Evolutionary conservation across 1,139 yeast genomes (phyloP), one percentile per base, ranked within the genome.

Genomic region (Suhomyces maxii): DNA sequence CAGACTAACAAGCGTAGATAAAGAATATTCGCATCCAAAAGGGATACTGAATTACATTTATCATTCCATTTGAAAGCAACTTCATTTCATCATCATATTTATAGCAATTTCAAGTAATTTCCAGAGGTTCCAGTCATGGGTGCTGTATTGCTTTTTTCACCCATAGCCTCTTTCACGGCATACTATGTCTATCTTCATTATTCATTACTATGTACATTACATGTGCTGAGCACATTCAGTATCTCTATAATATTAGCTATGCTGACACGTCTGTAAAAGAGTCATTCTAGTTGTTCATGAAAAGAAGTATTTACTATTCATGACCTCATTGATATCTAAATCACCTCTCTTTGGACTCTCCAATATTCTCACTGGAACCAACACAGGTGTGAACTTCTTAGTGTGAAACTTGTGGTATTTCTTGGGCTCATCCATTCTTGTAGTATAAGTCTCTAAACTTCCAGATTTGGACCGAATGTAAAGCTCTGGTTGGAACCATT

Each of bases 231-330:
- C 31, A 28, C 31, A 9, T 11, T 28, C 23, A 18, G 3, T 18
- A 18, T 18, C 23, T 28, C 31, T 28, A 28, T 28, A 28, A 28
- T 9, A 9, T 28, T 7, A 9, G n/a, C 11, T 28, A 28, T 9
- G 31, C 31, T 9, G 31, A 18, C 23, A 2, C 23, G 5, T 7
- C 31, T 28, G 6, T 9, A 28, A 28, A 34, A 8, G 18, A 12
- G 31, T 8, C 3, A 10, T 8, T 31, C 18, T 14, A 12, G 23
- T n/a, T 9, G 23, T 26, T 56, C 57, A 73, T 3, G 77, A 70
- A 47, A 73, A 75, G 51, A 75, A 75, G 55, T 58, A 71, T 42
- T 54, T 57, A 55, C 77, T 73, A 5, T 66, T 46, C 39, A 61
- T 48, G 6, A 75, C 77, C 44, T 61, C 51, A 1, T 52, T 51